Evolutionary conservation across 83 land plant genomes (phyloP).

Genomic region (Picea engelmannii): DNA sequence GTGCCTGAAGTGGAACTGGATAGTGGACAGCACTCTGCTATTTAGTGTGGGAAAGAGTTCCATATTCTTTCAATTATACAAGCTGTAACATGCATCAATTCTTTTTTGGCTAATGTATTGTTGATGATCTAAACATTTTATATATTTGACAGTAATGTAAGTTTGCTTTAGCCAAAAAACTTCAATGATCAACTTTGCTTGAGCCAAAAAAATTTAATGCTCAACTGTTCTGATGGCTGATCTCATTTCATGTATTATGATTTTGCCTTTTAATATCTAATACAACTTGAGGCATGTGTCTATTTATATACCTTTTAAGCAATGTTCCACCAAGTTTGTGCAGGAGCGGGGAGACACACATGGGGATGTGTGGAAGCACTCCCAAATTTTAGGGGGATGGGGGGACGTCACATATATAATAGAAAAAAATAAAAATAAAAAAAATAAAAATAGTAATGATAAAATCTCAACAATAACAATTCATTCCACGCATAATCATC

Average conservation of each 20-base stretch:
- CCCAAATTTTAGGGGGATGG: no score
- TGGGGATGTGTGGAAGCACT: no score
- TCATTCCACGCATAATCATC: no score
- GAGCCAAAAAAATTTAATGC: neutral
- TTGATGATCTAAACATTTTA: neutral
- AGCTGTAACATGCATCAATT: conserved; percentile 2
- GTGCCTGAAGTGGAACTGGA: neutral
- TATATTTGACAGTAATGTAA: neutral
- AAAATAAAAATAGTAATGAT: no score
- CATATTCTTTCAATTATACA: neutral
- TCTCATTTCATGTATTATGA: neutral
- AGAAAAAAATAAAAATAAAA: no score
- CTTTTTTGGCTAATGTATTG: neutral
- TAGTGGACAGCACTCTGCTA: neutral
- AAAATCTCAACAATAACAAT: no score
- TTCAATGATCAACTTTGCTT: no score
- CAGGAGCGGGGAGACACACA: no score
- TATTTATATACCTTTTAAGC: neutral
- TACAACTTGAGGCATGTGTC: neutral
- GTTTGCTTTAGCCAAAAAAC: neutral
- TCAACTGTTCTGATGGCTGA: neutral
- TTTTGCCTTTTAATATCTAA: neutral
- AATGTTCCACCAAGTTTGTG: no score
- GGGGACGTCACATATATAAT: no score
- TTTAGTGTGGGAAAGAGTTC: conserved; percentile 1